Evolutionary conservation across 2,329 filamentous ascomycete species (phyloP), one percentile per base, ranked within the genome.

Genomic region (Claviceps sp.): DNA sequence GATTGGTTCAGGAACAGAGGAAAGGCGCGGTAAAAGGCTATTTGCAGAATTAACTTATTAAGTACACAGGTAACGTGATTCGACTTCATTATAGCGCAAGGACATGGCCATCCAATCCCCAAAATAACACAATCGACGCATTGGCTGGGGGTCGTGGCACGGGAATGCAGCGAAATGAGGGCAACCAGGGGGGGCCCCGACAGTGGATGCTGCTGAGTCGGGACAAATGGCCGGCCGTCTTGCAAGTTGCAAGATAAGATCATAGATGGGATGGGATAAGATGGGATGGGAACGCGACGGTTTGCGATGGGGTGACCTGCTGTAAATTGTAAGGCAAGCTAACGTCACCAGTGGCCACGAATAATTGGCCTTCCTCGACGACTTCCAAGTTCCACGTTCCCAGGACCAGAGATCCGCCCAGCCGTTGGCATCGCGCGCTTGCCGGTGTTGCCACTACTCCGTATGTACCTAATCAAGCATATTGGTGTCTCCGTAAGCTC

Each of bases 91-190:
- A 24, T 13, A 42, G 18, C 4, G 41, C 14, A 8, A 47, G 22
- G 30, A 14, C n/a, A 45, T 45, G 43, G 42, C 22, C 43, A 5
- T 45, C 22, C 11, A 14, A 8, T 16, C 22, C 22, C 43, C 9
- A 45, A 30, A 45, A 45, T 18, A 45, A 45, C 43, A 26, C 6
- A 26, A 7, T 8, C 24, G 14, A 4, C n/a, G 30, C 18, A 46
- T 46, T 46, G 44, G 44, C 44, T 46, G 14, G 22, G 8, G 22
- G 37, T 46, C 5, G 51, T 43, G 41, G 24, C 22, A 14, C 40
- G 59, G 58, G 58, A 61, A 58, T 57, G 55, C 50, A 52, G 56
- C 56, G 54, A 64, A 59, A 64, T 65, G 60, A 61, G 50, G 40
- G 37, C 41, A 34, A 30, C 30, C 50, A n/a, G 45, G 30, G 22